Evolutionary conservation across 2,329 filamentous ascomycete species (phyloP).

Genomic region (Rutstroemia sp.): DNA sequence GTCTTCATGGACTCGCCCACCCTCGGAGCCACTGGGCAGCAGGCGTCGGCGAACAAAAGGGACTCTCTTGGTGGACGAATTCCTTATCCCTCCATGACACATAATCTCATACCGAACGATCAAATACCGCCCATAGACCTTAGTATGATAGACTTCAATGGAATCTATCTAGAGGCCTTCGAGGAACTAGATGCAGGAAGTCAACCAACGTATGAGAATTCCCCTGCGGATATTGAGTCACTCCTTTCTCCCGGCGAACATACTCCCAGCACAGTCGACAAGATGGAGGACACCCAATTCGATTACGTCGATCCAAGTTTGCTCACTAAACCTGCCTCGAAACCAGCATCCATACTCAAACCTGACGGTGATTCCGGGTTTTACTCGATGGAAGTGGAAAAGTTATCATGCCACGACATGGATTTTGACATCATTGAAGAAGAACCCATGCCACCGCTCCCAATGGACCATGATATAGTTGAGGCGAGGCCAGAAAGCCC

Average conservation of each 20-base stretch:
- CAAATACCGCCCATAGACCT: background rate
- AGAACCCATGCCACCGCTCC: background rate
- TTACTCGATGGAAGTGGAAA: conserved; percentile 4
- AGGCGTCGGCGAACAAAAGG: background rate
- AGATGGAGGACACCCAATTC: background rate
- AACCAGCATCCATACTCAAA: background rate
- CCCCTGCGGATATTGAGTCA: background rate
- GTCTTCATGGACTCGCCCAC: background rate
- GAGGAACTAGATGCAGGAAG: background rate
- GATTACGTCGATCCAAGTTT: background rate
- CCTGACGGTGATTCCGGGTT: conserved; percentile 1
- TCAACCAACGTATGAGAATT: background rate
- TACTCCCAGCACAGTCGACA: background rate
- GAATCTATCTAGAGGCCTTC: background rate
- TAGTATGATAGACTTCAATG: background rate
- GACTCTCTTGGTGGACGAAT: background rate
- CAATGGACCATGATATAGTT: background rate
- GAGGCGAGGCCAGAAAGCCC: background rate
- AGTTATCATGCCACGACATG: background rate
- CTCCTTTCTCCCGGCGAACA: background rate
- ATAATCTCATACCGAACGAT: background rate
- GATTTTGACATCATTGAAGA: background rate
- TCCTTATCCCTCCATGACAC: background rate
- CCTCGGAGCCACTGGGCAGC: background rate
- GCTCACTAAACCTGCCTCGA: background rate